Base-by-base conservation (phyloP, 1,139 yeast genomes). In the Candida buenavistaensis region DNA sequence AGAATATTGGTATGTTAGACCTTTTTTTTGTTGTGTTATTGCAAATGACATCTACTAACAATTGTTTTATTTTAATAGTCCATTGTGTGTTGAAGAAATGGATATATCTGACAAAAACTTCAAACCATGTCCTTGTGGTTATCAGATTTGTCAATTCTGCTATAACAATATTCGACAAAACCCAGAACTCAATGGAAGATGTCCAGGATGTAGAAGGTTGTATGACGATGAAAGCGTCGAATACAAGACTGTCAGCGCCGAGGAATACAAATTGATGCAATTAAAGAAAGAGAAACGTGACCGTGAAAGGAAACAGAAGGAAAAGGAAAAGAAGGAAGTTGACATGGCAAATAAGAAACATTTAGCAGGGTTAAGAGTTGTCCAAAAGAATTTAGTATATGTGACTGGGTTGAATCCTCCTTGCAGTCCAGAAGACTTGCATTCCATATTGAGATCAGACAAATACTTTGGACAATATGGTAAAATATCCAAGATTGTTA, bases 81-180 rank as follows among this genome's bases (percentile, higher is more conserved):
- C 97, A 41, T 76, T 92, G 45, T 92, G 98, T 69, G 94, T 89
- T 54, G 98, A 92, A 62, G 97, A 92, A 57, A 82, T 92, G 90
- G 98, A 92, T 61, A 80, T 90, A 29, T 84, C 96, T 13, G 98
- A 94, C 62, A 87, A 86, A 57, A 88, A 90, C 63, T 94, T 94
- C 74, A 88, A 85, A 59, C 99, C 99, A 5, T 94, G 99, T 70
- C 98, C 97, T 1, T 94, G 99, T 68, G 98, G 98, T 9, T 94
- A 94, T 56, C 98, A 94, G 57, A 87, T 92, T 41, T 94, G 99
- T 62, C 97, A 92, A 69, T 94, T 94, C 56, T 94, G 98, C 59
- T 94, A 90, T 71, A 92, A 94, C 65, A 92, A 90, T 58, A 94
- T 94, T 52, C 78, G 96, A 48, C 95, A 87, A 48, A 92, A 92